A percentile compares a stretch with the other conserved stretches of the same genome.
These are phyloP conservation scores for Climacium dendroides DNA, from an alignment of 225 moss, liverwort and hornwort species.

Conservation along the genomic window DNA sequence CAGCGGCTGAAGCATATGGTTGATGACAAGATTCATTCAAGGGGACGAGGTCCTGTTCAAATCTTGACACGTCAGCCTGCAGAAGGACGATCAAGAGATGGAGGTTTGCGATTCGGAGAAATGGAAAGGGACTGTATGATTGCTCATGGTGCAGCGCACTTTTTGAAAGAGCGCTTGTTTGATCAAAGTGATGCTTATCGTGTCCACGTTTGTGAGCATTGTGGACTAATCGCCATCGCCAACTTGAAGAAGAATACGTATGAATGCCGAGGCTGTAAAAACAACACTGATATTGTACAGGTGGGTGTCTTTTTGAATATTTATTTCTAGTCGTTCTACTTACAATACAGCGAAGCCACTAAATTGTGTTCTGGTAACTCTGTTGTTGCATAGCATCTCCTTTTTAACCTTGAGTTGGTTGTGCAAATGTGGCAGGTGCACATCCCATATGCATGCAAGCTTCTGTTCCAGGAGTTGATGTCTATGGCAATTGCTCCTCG, in stretches of 20 bases:
- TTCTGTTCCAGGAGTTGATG: constrained; percentile 93
- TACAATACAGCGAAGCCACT: neutral
- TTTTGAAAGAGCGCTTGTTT: constrained; percentile 94
- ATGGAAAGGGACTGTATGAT: constrained; percentile 99
- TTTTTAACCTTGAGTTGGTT: neutral
- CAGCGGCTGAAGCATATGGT: constrained; percentile 99
- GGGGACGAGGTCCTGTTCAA: constrained; percentile 97
- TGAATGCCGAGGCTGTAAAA: constrained; percentile 98
- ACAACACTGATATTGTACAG: constrained; percentile 98
- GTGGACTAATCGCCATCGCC: constrained; percentile 94
- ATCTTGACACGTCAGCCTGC: constrained; percentile 98
- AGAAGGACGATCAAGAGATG: constrained; percentile 96
- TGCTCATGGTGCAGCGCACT: constrained; percentile 97
- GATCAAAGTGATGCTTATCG: constrained; percentile 99
- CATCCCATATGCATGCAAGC: constrained; percentile 99
- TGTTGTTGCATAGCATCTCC: neutral
- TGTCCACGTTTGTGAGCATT: constrained; percentile 95
- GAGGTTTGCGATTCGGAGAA: constrained; percentile 97
- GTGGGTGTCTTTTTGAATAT: constrained; percentile 2
- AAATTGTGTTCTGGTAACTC: neutral
- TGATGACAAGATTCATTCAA: constrained; percentile 96
- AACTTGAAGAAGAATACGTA: constrained; percentile 96
- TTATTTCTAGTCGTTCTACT: neutral
- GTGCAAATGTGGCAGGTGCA: constrained; percentile 48
- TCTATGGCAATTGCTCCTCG: constrained; percentile 95